These are phyloP conservation scores for Penicillium verrucosum DNA, from an alignment of 2,329 filamentous ascomycete genomes.

Conservation along the genomic window DNA sequence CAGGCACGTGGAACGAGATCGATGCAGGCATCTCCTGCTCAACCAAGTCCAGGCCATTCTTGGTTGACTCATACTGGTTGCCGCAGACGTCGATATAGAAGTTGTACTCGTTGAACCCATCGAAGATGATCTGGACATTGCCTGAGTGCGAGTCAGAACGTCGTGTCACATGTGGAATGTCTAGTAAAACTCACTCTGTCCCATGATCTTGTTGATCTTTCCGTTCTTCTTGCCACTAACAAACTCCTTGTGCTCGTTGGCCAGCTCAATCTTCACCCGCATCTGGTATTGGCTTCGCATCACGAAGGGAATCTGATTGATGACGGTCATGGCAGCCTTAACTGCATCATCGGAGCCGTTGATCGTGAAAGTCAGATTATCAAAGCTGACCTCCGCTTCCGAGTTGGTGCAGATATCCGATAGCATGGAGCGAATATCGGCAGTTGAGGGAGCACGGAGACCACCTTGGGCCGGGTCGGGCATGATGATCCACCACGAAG, in stretches of 20 bases:
- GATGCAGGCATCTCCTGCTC: conserved; percentile 99
- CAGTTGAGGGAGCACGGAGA: conserved; percentile 58
- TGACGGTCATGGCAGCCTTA: conserved; percentile 89
- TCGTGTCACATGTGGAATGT: conserved; percentile 1
- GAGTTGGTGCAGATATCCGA: conserved; percentile 96
- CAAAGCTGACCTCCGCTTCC: conserved; percentile 89
- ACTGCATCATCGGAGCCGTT: conserved; percentile 95
- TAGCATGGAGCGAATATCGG: conserved; percentile 83
- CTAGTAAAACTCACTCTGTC: conserved; percentile 66
- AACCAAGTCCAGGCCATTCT: conserved; percentile 84
- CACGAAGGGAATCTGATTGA: conserved; percentile 87
- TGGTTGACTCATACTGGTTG: conserved; percentile 87
- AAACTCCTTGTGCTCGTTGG: conserved; percentile 99
- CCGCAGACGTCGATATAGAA: conserved; percentile 99
- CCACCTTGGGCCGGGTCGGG: conserved; percentile 61
- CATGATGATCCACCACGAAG: conserved; percentile 89
- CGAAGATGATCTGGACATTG: conserved; percentile 98
- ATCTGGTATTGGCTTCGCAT: conserved; percentile 86
- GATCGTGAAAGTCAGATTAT: conserved; percentile 89
- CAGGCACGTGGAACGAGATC: conserved; percentile 97
- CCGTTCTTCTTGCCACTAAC: conserved; percentile 99
- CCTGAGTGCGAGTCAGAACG: conserved; percentile 41
- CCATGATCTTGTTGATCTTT: conserved; percentile 99
- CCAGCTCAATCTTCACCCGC: conserved; percentile 95
- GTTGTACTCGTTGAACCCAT: conserved; percentile 99